Evolutionary conservation across 2,329 filamentous ascomycete species (phyloP), one percentile per base, ranked within the genome.

Genomic region (Colletotrichum liriopes): DNA sequence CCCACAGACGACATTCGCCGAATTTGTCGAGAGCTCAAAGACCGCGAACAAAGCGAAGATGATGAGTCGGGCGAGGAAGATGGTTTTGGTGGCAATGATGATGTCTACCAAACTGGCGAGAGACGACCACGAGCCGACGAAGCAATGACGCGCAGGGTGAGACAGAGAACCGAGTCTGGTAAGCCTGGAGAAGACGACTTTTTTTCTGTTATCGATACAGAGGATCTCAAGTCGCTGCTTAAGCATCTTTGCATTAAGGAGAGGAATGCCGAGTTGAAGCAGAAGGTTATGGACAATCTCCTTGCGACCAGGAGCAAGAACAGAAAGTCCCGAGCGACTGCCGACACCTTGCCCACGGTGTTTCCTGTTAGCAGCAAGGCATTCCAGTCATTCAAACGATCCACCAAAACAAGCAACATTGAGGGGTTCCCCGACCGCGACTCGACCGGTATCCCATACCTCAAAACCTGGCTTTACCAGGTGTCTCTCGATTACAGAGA

Each of bases 321-420:
- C 5, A 45, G 2, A 1, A 55, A 26, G 23, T 55, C 8, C 11
- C 9, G 18, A 59, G 39, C 9, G 5, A 56, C 14, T 12, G 32
- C 56, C 1, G 49, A 47, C 4, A 23, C 55, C 5, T 11, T 65
- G 9, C 29, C 60, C 14, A 18, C 51, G 4, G 71, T 76, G 0
- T 72, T 73, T 20, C 73, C 75, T 2, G 65, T 74, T 1, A 75
- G 71, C 59, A 72, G 73, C 37, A 62, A 64, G 18, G 74, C 75
- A 1, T 72, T 72, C 16, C 52, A 39, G 6, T 14, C 23, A 2
- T 41, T 75, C 18, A 65, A 51, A 5, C 23, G 16, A 5, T 8
- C 12, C 1, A 18, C 32, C 12, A 26, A 41, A 35, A 20, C 11
- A 45, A 1, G 37, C 43, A 1, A 20, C 3, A 14, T 55, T 2